A percentile compares a stretch with the other conserved stretches of the same genome.
Conservation (phyloP, 176 grass and related monocot genomes). For the Typha latifolia region DNA sequence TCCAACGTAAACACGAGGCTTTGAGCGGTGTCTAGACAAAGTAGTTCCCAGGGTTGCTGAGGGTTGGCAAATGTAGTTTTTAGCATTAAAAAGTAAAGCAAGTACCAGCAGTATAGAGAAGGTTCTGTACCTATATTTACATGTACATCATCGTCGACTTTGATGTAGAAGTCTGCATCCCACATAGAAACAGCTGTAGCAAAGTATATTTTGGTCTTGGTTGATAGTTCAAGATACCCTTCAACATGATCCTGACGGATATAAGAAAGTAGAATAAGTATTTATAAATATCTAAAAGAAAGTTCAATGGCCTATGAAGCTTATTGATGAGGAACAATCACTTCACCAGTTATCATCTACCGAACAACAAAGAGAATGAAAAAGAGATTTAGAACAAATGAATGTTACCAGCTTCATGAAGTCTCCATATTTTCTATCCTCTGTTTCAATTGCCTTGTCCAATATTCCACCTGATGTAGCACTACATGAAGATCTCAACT, state of each 20-base stretch:
- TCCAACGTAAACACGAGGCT: slow-evolving; percentile 1
- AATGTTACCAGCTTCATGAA: slow-evolving; percentile 70
- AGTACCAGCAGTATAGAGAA: neutral
- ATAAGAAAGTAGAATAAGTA: slow-evolving; percentile 6
- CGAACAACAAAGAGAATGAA: too few relatives aligned
- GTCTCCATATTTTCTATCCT: slow-evolving; percentile 58
- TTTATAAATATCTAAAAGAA: slow-evolving; percentile 12
- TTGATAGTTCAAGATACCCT: slow-evolving; percentile 61
- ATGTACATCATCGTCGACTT: slow-evolving; percentile 66
- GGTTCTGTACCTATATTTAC: slow-evolving; percentile 54
- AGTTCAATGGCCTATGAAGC: neutral
- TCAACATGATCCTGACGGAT: slow-evolving; percentile 52
- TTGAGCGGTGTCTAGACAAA: slow-evolving; percentile 33
- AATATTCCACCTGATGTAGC: slow-evolving; percentile 63
- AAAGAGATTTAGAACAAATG: too few relatives aligned
- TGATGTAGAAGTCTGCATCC: slow-evolving; percentile 68
- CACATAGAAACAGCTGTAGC: slow-evolving; percentile 59
- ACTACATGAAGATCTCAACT: slow-evolving; percentile 24
- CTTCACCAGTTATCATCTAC: too few relatives aligned
- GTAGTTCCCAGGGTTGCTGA: slow-evolving; percentile 53
- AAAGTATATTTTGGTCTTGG: slow-evolving; percentile 65
- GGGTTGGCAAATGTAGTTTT: neutral
- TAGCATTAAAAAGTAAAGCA: neutral
- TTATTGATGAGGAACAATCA: slow-evolving; percentile 1
- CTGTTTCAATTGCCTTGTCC: slow-evolving; percentile 67